Evolutionary conservation across 352 stramenopile species (phyloP), one percentile per base, ranked within the genome.

Genomic region (Globisporangium cederbergense): DNA sequence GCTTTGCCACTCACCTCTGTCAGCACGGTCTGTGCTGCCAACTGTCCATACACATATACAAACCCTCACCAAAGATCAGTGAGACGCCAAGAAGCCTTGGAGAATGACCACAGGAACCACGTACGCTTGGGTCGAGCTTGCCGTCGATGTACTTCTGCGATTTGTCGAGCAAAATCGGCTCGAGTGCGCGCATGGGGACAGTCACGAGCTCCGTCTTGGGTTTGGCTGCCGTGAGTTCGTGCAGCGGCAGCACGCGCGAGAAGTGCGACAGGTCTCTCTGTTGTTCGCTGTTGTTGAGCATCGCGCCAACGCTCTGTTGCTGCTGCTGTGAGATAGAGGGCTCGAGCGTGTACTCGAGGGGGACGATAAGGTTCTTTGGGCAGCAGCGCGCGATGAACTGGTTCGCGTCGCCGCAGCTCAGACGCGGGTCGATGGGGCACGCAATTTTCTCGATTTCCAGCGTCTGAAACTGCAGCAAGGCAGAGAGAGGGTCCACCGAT

Each of bases 321-420:
- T 42, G 9, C 7, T 42, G 36, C 11, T 42, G 36, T 14, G 36
- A 11, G 11, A 42, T 16, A 42, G 43, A 28, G 34, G 75, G 65
- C 1, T 63, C 67, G 28, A 78, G 34, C 8, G 72, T 85, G 58
- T 83, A 93, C 30, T 93, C 86, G 30, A 77, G 62, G 0, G 88
- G 83, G 0, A 93, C 65, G 51, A 96, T 76, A 6, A 96, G 64
- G 32, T 76, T 89, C 6, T 81, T 77, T 7, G 88, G 88, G 13
- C 71, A 79, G 58, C 88, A 96, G 4, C 87, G 82, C 2, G 86
- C 79, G 46, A 96, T 89, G 34, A 96, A 86, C 66, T 93, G 87
- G 63, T 96, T 96, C 28, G 81, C 88, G 54, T 96, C 86, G 1
- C 87, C 87, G 60, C 88, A 96, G 60, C 79, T 91, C 60, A 96